A percentile compares a stretch with the other conserved stretches of the same genome.
Conservation (phyloP, 2,329 filamentous ascomycete species). For the Botrytis cinerea region DNA sequence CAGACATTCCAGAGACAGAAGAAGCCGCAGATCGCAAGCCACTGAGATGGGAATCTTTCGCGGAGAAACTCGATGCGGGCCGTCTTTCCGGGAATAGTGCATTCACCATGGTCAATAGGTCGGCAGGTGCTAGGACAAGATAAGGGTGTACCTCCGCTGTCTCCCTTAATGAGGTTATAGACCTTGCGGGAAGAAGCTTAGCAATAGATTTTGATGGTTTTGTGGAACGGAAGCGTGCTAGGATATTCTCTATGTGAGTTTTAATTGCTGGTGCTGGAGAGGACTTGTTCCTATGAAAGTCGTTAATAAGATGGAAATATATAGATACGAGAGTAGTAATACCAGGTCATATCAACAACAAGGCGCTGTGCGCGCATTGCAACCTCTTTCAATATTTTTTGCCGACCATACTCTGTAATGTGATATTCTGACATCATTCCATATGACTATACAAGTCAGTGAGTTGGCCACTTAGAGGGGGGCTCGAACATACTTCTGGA, state of each 20-base stretch:
- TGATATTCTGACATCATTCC: slow-evolving; percentile 85
- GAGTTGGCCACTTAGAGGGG: neutral
- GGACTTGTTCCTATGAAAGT: slow-evolving; percentile 53
- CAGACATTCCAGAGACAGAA: slow-evolving; percentile 68
- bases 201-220: slow-evolving; percentile 48
- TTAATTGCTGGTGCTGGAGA: slow-evolving; percentile 65
- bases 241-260: slow-evolving; percentile 70
- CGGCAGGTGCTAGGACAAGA: slow-evolving; percentile 75
- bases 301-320: slow-evolving; percentile 17
- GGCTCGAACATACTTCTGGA: slow-evolving; percentile 66
- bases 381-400: slow-evolving; percentile 78
- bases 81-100: slow-evolving; percentile 77
- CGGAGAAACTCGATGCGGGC: slow-evolving; percentile 57
- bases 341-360: slow-evolving; percentile 71
- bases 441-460: slow-evolving; percentile 47
- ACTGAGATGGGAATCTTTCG: slow-evolving; percentile 54
- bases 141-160: slow-evolving; percentile 80
- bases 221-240: slow-evolving; percentile 58
- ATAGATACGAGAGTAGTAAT: slow-evolving; percentile 38
- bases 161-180: slow-evolving; percentile 71
- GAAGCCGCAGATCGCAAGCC: slow-evolving; percentile 66
- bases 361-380: slow-evolving; percentile 77
- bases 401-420: slow-evolving; percentile 85
- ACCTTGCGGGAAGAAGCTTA: slow-evolving; percentile 69
- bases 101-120: slow-evolving; percentile 78